Base-by-base conservation (phyloP, 2,329 filamentous ascomycete species). In the Sclerotinia subarctica region DNA sequence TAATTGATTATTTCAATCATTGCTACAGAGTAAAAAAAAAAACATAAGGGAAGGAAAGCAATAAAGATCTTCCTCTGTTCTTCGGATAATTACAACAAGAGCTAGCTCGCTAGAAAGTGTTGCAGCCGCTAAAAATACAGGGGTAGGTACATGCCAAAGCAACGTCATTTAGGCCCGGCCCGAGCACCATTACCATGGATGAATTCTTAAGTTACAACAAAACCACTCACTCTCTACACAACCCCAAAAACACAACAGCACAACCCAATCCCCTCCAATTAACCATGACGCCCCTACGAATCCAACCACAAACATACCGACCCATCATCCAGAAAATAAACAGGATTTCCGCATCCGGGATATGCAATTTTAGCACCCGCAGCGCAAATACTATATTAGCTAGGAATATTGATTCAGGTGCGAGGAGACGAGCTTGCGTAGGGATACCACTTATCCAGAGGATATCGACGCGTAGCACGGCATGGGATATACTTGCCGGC, bases 111-210 rank as follows among this genome's bases (percentile, higher is more conserved):
- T 53, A 32, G 51, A 53, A 19, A 19, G 51, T 10, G 15, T 19
- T 1, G 4, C 24, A 17, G 8, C 3, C 29, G 52, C 52, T 54
- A n/a, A 54, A 21, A 54, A 4, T 47, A 15, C 24, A 47, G 42
- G 42, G 26, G 42, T 47, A 32, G 15, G 24, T 52, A 32, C 13
- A 4, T 49, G 26, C 44, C 2, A 47, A 60, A 35, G 11, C 2
- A 60, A 60, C 58, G 44, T 60, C 58, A 60, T 60, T 17, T 29
- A 24, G 19, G 44, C 21, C 58, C 58, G 19, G 44, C 29, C 58
- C 58, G 26, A 49, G 58, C 58, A 32, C n/a, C 42, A 47, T 47
- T 2, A 32, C n/a, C 26, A 47, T 47, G 2, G 8, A n/a, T 47
- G 46, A 47, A n/a, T n/a, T n/a, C n/a, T n/a, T n/a, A n/a, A n/a